Conservation (phyloP, 1,284 basidiomycete species). For the Baeospora myosura region DNA sequence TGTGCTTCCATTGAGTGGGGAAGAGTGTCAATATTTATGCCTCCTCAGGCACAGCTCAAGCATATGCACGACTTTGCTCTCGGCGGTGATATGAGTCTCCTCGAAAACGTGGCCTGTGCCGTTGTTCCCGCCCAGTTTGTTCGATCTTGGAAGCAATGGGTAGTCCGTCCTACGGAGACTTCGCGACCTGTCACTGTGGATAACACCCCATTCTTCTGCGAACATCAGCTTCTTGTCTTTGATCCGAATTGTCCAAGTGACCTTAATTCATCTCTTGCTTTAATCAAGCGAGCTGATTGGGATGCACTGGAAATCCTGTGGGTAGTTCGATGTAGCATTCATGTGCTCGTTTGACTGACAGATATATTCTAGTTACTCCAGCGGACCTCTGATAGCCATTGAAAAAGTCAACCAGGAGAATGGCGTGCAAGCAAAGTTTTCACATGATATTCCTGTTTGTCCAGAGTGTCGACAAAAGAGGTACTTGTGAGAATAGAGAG, state of each 20-base stretch:
- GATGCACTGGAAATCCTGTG: slow-evolving; percentile 47
- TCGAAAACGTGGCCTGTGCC: slow-evolving; percentile 45
- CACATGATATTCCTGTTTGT: slow-evolving; percentile 50
- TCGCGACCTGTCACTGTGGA: slow-evolving; percentile 55
- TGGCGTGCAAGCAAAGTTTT: slow-evolving; percentile 27
- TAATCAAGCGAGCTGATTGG: slow-evolving; percentile 63
- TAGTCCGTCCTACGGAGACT: slow-evolving; percentile 47
- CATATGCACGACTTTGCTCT: slow-evolving; percentile 52
- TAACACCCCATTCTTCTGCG: slow-evolving; percentile 57
- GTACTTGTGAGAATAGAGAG: no score
- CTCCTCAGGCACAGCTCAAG: slow-evolving; percentile 46
- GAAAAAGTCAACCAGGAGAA: slow-evolving; percentile 33
- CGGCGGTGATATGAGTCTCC: slow-evolving; percentile 34
- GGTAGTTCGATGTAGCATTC: slow-evolving; percentile 21
- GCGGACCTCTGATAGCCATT: slow-evolving; percentile 49
- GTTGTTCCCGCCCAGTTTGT: slow-evolving; percentile 57
- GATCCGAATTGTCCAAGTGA: slow-evolving; percentile 59
- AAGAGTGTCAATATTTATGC: slow-evolving; percentile 4
- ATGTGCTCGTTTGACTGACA: slow-evolving; percentile 11
- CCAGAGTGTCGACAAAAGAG: slow-evolving; percentile 52
- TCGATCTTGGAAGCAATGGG: slow-evolving; percentile 62
- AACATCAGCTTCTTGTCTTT: slow-evolving; percentile 55
- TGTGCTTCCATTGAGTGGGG: neutral
- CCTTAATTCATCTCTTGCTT: slow-evolving; percentile 42
- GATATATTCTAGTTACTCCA: slow-evolving; percentile 42